Percentiles rank a stretch among this genome's conserved stretches.
Conservation (phyloP, 2,329 filamentous ascomycete species). For the Talaromyces sp. region DNA sequence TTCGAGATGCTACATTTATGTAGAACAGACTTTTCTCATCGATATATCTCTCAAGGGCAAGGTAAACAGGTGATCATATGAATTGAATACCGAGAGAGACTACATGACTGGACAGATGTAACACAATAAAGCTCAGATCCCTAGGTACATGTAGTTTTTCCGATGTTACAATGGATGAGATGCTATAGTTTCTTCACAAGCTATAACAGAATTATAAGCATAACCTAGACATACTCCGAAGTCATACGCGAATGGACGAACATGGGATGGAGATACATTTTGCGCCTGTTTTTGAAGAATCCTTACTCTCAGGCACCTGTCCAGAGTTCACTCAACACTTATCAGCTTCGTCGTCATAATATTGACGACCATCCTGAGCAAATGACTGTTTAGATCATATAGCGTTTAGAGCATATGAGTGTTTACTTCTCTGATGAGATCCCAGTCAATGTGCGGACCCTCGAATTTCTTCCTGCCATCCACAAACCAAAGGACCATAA, state of each 20-base stretch:
- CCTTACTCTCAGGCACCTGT: not conserved
- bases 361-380: not conserved
- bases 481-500: not conserved
- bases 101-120: not conserved
- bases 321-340: not conserved
- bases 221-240: not conserved
- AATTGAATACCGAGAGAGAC: not conserved
- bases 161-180: not conserved
- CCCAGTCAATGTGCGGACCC: not conserved
- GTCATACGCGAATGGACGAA: not conserved
- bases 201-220: not conserved
- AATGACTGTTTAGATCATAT: conserved; percentile 6
- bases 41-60: not conserved
- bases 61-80: not conserved
- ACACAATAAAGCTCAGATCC: too few species aligned
- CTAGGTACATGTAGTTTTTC: not conserved
- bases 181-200: not conserved
- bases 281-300: not conserved
- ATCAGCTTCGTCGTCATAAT: not conserved
- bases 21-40: not conserved
- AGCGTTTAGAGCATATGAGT: conserved; percentile 5
- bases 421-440: conserved; percentile 8
- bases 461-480: not conserved
- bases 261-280: not conserved
- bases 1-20: not conserved